phyloP scores from a whole-genome alignment of 1,284 basidiomycete genomes.

The Apiotrichum mycotoxinovorans region DNA sequence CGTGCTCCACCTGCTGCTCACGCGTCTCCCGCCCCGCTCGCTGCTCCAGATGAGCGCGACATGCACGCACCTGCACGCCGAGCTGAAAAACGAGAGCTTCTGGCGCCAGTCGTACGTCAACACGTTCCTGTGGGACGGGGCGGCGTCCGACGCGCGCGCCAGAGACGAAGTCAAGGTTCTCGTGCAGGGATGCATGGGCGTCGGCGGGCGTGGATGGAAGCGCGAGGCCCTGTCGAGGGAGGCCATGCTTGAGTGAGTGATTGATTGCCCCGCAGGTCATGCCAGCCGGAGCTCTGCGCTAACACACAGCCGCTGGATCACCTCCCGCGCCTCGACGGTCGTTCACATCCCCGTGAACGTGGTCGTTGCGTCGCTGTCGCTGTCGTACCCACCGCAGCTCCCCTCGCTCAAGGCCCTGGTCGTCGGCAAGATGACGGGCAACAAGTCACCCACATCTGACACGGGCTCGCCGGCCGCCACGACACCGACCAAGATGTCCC shows the following conservation, averaged over 20 bases:
- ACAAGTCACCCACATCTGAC: background rate
- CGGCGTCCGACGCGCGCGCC: constrained; percentile 14
- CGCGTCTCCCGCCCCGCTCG: constrained; percentile 36
- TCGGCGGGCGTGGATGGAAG: constrained; percentile 20
- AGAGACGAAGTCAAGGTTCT: constrained; percentile 29
- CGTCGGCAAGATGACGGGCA: constrained; percentile 30
- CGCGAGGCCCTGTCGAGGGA: constrained; percentile 32
- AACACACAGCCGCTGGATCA: constrained; percentile 36
- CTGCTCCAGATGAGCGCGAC: constrained; percentile 33
- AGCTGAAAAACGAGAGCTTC: constrained; percentile 36
- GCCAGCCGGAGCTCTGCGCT: background rate
- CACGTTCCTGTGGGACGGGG: constrained; percentile 35
- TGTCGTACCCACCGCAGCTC: constrained; percentile 37
- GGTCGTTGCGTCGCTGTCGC: constrained; percentile 38
- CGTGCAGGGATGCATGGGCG: constrained; percentile 18
- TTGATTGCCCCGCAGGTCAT: background rate
- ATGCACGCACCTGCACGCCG: constrained; percentile 29
- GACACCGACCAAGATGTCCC: constrained; percentile 29
- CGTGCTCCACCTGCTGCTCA: constrained; percentile 37
- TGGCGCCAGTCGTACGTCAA: constrained; percentile 47
- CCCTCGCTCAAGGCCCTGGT: constrained; percentile 16
- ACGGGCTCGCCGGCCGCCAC: background rate
- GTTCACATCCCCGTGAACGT: constrained; percentile 37
- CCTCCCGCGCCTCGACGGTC: constrained; percentile 33
- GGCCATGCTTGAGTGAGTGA: constrained; percentile 42